phyloP scores from a whole-genome alignment of 1,139 yeast genomes.

The Yamadazyma taylorii region DNA sequence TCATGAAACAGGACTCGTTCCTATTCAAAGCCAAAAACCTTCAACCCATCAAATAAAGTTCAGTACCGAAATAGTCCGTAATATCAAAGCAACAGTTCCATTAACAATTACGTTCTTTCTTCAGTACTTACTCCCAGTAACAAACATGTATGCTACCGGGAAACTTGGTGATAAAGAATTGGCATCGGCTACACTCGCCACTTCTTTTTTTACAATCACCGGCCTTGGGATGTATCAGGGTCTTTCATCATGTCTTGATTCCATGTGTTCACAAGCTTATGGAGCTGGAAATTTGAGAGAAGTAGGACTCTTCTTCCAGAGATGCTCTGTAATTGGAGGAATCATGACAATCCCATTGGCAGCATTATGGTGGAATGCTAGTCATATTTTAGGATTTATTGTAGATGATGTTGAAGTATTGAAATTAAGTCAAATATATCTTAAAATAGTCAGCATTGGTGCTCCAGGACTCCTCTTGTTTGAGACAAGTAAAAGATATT shows the following conservation, averaged over 20 bases:
- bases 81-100: slow-evolving; percentile 33
- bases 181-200: slow-evolving; percentile 46
- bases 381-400: slow-evolving; percentile 21
- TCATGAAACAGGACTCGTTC: background rate
- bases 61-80: background rate
- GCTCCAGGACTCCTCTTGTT: slow-evolving; percentile 35
- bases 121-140: slow-evolving; percentile 46
- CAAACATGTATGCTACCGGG: slow-evolving; percentile 47
- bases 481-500: slow-evolving; percentile 37
- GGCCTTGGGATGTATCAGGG: slow-evolving; percentile 47
- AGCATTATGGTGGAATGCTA: slow-evolving; percentile 38
- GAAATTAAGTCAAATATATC: slow-evolving; percentile 27
- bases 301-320: slow-evolving; percentile 37
- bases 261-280: slow-evolving; percentile 51
- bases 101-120: slow-evolving; percentile 45
- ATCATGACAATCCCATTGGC: slow-evolving; percentile 32
- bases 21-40: background rate
- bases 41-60: background rate
- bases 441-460: slow-evolving; percentile 25
- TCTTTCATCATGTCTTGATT: slow-evolving; percentile 49
- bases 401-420: slow-evolving; percentile 29
- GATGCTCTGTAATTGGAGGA: slow-evolving; percentile 33
- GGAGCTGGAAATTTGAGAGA: slow-evolving; percentile 28
- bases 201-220: slow-evolving; percentile 45
- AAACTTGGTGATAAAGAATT: slow-evolving; percentile 40